A percentile compares a stretch with the other conserved stretches of the same genome.
phyloP scores from a whole-genome alignment of 257 asterid species.

The Scutellaria minor region DNA sequence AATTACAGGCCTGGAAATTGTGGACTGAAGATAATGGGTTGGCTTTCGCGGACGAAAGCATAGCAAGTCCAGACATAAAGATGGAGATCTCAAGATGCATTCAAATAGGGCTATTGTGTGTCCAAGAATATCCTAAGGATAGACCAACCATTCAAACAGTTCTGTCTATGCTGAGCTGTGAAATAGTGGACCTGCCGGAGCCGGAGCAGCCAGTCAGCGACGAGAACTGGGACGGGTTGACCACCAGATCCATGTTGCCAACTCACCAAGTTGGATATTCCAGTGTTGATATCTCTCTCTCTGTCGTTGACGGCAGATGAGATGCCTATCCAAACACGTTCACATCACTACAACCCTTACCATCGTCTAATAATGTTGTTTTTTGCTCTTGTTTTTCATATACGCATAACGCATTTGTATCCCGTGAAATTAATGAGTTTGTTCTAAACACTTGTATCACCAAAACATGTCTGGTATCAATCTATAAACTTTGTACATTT shows the following conservation, averaged over 20 bases:
- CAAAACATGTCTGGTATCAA: no score
- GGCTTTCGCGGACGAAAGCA: slow-evolving; percentile 47
- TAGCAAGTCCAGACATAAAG: slow-evolving; percentile 29
- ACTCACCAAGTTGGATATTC: slow-evolving; percentile 38
- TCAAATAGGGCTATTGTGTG: slow-evolving; percentile 54
- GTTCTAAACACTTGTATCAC: no score
- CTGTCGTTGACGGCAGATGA: slow-evolving; percentile 36
- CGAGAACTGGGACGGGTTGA: slow-evolving; percentile 44
- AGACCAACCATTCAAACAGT: slow-evolving; percentile 53
- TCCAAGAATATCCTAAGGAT: slow-evolving; percentile 50
- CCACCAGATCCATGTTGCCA: slow-evolving; percentile 24
- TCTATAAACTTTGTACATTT: no score
- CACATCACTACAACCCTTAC: no score
- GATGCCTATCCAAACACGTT: no score
- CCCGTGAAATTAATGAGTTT: no score
- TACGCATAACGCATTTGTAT: no score
- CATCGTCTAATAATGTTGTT: no score
- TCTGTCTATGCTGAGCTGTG: slow-evolving; percentile 44
- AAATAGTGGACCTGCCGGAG: slow-evolving; percentile 39
- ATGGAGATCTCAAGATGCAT: slow-evolving; percentile 50
- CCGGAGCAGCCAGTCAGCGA: slow-evolving; percentile 50
- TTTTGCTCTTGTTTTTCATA: no score
- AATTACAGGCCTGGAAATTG: slow-evolving; percentile 60
- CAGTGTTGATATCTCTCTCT: slow-evolving; percentile 39
- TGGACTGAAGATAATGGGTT: slow-evolving; percentile 49